Conservation (phyloP, 2,329 filamentous ascomycete genomes). For the Sarocladium strictum region DNA sequence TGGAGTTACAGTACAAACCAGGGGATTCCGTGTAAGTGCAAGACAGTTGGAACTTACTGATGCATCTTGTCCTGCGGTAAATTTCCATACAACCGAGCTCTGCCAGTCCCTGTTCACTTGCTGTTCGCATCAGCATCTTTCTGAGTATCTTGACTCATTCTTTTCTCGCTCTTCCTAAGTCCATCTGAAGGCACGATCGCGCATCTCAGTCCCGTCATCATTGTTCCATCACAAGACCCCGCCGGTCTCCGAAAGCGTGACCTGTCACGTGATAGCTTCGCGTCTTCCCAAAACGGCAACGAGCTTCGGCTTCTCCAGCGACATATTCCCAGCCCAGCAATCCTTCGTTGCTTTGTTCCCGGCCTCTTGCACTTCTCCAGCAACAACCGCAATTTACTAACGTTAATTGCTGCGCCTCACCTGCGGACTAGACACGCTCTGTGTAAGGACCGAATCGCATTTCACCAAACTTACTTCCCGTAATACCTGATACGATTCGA, state of each 20-base stretch:
- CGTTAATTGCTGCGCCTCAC: background rate
- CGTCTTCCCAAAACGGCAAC: conserved; percentile 8
- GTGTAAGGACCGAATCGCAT: no score
- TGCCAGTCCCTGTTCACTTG: background rate
- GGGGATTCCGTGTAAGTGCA: background rate
- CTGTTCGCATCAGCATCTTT: background rate
- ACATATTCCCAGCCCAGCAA: background rate
- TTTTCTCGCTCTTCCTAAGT: background rate
- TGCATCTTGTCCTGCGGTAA: no score
- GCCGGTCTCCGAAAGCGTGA: background rate
- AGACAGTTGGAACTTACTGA: no score
- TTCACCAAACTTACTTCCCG: no score
- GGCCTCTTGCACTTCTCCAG: background rate
- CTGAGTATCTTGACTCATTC: background rate
- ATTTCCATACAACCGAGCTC: no score
- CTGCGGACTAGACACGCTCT: no score
- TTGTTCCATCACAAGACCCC: background rate
- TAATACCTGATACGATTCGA: background rate
- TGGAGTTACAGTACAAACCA: background rate
- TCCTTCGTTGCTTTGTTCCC: background rate
- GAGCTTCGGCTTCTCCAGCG: background rate
- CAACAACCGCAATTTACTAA: background rate
- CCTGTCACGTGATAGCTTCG: background rate
- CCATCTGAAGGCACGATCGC: background rate
- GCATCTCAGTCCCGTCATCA: background rate